phyloP scores from a whole-genome alignment of 306 rosid species.

The Cyamopsis tetragonoloba region DNA sequence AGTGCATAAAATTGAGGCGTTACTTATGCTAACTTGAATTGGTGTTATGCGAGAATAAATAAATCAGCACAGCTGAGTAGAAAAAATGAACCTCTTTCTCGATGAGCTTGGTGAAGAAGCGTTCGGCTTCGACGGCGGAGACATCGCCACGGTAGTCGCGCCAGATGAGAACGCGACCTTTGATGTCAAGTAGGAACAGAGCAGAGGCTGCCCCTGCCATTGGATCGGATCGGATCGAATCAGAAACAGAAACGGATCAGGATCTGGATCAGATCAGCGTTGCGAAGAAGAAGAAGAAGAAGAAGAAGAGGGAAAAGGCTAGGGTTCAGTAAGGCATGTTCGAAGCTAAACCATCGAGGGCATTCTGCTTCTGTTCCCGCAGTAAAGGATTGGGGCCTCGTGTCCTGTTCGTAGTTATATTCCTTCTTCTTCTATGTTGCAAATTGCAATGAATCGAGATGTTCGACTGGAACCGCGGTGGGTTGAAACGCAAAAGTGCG shows the following conservation, averaged over 20 bases:
- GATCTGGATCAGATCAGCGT: conserved; percentile 26
- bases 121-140: conserved; percentile 87
- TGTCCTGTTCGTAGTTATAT: not conserved
- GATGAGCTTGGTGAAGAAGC: conserved; percentile 96
- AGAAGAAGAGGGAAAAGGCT: not conserved
- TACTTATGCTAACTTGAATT: not conserved
- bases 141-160: conserved; percentile 99
- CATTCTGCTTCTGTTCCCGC: conserved; percentile 4
- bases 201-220: conserved; percentile 99
- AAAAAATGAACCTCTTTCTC: conserved; percentile 70
- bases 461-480: conserved; percentile 6
- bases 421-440: not conserved
- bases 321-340: conserved; percentile 21
- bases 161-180: conserved; percentile 99
- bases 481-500: not conserved
- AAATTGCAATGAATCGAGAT: not conserved
- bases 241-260: conserved; percentile 25
- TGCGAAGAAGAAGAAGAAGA: conserved; percentile 2
- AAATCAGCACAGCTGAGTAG: not conserved
- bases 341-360: conserved; percentile 26
- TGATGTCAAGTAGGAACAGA: conserved; percentile 95
- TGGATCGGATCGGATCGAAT: conserved; percentile 23
- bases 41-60: not conserved
- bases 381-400: not conserved
- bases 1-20: not conserved